phyloP scores from a whole-genome alignment of 2,329 filamentous ascomycete species.

The Harringtonia lauricola region DNA sequence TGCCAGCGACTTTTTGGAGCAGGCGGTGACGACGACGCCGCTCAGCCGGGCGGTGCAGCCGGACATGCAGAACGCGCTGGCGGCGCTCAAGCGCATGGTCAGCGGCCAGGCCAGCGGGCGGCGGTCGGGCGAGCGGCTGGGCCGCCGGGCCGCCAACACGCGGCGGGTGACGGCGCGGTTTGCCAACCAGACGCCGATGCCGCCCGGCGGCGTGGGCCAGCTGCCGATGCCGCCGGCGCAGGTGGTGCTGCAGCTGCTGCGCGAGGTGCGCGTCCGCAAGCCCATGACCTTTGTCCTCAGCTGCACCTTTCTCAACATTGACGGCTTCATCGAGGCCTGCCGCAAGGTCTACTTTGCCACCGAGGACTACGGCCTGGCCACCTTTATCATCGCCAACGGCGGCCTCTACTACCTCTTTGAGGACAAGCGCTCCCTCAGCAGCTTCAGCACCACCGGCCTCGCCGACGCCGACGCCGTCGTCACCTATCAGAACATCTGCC shows the following conservation, averaged over 20 bases:
- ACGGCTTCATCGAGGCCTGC: conserved; percentile 38
- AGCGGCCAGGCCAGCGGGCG: conserved; percentile 11
- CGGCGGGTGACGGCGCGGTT: too few species aligned
- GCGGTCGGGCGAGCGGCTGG: conserved; percentile 6
- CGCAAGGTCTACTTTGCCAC: conserved; percentile 21
- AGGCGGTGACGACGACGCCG: conserved; percentile 33
- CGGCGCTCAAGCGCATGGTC: conserved; percentile 40
- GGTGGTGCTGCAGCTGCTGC: conserved; percentile 35
- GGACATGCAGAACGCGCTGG: conserved; percentile 40
- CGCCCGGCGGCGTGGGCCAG: conserved; percentile 34
- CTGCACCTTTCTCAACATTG: conserved; percentile 29
- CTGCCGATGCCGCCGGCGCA: conserved; percentile 43
- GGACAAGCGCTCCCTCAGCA: conserved; percentile 21
- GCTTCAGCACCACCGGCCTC: too few species aligned
- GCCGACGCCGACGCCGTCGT: conserved; percentile 12
- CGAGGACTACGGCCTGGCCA: conserved; percentile 18
- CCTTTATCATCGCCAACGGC: conserved; percentile 38
- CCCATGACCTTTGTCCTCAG: conserved; percentile 6
- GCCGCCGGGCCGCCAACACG: too few species aligned
- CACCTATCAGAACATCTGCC: conserved; percentile 21
- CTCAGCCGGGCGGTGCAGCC: conserved; percentile 16
- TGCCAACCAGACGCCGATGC: conserved; percentile 31
- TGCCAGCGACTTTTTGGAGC: conserved; percentile 42
- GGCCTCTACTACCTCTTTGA: conserved; percentile 39
- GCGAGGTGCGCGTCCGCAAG: conserved; percentile 27